These are phyloP conservation scores for Trichosanthes cucumerina DNA, from an alignment of 306 rosid species.

Conservation along the genomic window DNA sequence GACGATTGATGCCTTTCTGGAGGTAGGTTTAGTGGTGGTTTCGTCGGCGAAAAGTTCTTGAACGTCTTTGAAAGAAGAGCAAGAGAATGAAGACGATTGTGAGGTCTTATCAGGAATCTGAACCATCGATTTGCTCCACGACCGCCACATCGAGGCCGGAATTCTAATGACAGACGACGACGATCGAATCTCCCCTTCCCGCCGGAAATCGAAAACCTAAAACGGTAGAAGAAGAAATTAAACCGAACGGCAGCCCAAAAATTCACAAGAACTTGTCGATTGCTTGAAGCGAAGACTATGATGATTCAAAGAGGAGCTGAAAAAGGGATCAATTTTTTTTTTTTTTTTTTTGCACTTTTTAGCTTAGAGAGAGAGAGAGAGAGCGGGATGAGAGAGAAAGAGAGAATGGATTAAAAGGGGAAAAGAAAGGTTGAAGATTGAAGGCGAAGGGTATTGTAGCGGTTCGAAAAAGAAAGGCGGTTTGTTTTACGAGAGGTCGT, in stretches of 20 bases:
- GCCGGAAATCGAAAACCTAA: neutral
- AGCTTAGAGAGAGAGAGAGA: conserved; percentile 10
- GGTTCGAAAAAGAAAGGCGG: conserved; percentile 21
- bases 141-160: conserved; percentile 70
- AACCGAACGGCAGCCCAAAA: neutral
- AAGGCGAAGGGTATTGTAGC: conserved; percentile 9
- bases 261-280: neutral
- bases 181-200: neutral
- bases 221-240: neutral
- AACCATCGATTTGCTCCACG: conserved; percentile 63
- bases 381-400: neutral
- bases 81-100: conserved; percentile 46
- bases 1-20: conserved; percentile 32
- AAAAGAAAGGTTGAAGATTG: neutral
- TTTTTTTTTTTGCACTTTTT: neutral
- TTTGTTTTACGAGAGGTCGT: conserved; percentile 15
- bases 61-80: conserved; percentile 84
- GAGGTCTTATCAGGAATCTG: conserved; percentile 42
- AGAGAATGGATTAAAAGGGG: neutral
- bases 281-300: conserved; percentile 37
- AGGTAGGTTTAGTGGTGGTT: conserved; percentile 14
- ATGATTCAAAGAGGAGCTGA: conserved; percentile 27
- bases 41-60: conserved; percentile 62
- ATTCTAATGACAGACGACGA: neutral
- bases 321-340: conserved; percentile 4